Evolutionary conservation across 305 asterid species (phyloP).

Genomic region (Fraxinus floribunda): DNA sequence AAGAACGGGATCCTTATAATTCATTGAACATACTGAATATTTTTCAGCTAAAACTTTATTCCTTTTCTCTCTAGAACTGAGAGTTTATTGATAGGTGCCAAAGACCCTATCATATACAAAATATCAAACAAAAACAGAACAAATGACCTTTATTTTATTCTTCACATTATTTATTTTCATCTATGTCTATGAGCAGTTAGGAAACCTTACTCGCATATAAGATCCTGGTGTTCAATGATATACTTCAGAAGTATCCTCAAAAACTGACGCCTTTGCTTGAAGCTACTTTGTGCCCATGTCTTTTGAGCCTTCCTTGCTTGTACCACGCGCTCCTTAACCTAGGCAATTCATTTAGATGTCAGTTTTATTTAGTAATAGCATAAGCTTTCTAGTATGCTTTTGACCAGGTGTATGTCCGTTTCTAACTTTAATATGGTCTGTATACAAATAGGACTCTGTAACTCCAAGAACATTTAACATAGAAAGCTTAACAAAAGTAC

Average conservation of each 20-base stretch:
- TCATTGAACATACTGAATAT: background rate
- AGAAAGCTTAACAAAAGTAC: background rate
- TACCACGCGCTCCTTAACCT: conserved; percentile 90
- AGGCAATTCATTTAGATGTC: conserved; percentile 26
- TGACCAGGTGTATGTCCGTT: background rate
- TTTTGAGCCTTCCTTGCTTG: conserved; percentile 91
- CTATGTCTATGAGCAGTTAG: background rate
- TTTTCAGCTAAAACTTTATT: background rate
- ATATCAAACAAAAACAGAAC: background rate
- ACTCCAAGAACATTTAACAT: conserved; percentile 3
- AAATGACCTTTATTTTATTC: background rate
- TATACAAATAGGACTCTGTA: conserved; percentile 19
- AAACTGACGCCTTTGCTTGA: conserved; percentile 95
- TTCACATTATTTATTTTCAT: background rate
- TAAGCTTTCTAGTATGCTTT: conserved; percentile 3
- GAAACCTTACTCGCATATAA: conserved; percentile 87
- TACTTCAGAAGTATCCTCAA: conserved; percentile 93
- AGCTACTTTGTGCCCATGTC: conserved; percentile 89
- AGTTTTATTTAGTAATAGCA: conserved; percentile 21
- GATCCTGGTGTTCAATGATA: conserved; percentile 89
- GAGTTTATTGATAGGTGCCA: background rate
- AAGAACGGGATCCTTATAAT: background rate
- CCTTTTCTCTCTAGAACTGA: background rate
- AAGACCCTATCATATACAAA: background rate
- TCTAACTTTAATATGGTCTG: background rate